Conservation (phyloP, 306 rosid species). For the Sphenostylis stenocarpa region DNA sequence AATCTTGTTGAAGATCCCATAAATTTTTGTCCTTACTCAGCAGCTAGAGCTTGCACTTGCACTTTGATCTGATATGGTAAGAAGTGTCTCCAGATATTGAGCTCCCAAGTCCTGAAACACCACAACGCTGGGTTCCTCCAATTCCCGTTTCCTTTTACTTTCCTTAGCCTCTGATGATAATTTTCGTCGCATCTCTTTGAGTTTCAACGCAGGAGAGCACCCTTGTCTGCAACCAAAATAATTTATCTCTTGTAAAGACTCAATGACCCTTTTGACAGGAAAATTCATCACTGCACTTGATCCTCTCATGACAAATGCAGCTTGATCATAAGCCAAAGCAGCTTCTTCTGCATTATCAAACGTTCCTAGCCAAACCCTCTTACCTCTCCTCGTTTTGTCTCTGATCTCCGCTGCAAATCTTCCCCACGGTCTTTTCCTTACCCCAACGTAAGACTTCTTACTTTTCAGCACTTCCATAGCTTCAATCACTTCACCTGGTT, state of each 20-base stretch:
- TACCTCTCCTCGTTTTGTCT: constrained; percentile 62
- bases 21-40: background rate
- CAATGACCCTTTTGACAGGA: background rate
- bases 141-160: constrained; percentile 9
- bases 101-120: constrained; percentile 51
- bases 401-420: constrained; percentile 74
- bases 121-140: constrained; percentile 4
- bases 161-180: background rate
- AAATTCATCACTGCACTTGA: constrained; percentile 39
- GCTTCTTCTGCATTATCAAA: constrained; percentile 67
- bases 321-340: constrained; percentile 76
- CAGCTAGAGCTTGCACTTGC: background rate
- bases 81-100: constrained; percentile 56
- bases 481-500: background rate
- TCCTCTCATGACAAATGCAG: constrained; percentile 54
- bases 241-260: constrained; percentile 23
- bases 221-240: constrained; percentile 24
- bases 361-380: constrained; percentile 74
- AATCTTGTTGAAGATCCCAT: background rate
- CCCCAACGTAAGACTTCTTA: constrained; percentile 38
- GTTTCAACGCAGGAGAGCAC: constrained; percentile 54
- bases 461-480: background rate
- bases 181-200: constrained; percentile 34
- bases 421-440: constrained; percentile 71
- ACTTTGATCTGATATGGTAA: background rate